Percentiles rank a stretch among this genome's conserved stretches.
Evolutionary conservation across 1,284 basidiomycete genomes (phyloP).

Genomic region (Ustilago tritici): DNA sequence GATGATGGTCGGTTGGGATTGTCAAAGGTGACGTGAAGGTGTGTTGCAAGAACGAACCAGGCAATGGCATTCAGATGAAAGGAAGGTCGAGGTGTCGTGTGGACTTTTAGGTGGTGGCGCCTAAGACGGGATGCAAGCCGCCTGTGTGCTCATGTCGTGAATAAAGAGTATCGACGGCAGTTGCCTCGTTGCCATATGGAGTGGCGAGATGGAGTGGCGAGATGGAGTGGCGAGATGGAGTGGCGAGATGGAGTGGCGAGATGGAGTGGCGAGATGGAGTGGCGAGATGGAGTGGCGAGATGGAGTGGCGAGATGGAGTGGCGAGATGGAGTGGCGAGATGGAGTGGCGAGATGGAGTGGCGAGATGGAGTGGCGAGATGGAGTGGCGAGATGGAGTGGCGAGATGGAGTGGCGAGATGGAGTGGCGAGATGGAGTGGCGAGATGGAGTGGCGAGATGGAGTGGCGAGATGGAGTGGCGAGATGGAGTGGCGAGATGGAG

Average conservation of each 20-base stretch:
- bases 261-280: not conserved
- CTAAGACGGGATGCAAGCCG: not conserved
- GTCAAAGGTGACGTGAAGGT: not conserved
- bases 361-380: not conserved
- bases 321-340: not conserved
- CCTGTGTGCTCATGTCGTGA: not conserved
- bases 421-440: constrained; percentile 1
- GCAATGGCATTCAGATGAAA: not conserved
- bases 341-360: not conserved
- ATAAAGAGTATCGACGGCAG: not conserved
- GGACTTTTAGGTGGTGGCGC: not conserved
- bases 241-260: not conserved
- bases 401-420: not conserved
- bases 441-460: not conserved
- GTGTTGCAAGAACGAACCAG: not conserved
- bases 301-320: not conserved
- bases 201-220: not conserved
- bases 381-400: constrained; percentile 1
- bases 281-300: not conserved
- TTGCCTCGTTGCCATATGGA: not conserved
- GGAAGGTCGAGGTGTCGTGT: not conserved
- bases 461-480: constrained; percentile 1
- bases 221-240: not conserved
- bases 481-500: not conserved
- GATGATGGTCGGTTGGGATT: too few species aligned